phyloP scores from a whole-genome alignment of 306 rosid genomes.

The Senna siamea region DNA sequence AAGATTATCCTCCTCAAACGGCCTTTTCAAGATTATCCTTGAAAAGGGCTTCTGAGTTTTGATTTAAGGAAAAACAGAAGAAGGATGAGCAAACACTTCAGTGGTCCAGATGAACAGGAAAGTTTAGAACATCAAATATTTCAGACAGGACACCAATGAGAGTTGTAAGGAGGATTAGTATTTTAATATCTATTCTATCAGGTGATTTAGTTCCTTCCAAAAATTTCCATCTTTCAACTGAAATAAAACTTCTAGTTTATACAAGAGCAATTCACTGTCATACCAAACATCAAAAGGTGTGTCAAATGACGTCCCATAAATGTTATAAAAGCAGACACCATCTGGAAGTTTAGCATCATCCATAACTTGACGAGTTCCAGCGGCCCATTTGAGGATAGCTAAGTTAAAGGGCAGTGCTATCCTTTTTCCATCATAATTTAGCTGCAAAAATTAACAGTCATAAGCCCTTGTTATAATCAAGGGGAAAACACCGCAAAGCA shows the following conservation, averaged over 20 bases:
- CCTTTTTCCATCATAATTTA: constrained; percentile 64
- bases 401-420: constrained; percentile 78
- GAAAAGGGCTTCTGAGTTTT: neutral
- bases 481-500: constrained; percentile 8
- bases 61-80: constrained; percentile 9
- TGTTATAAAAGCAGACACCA: constrained; percentile 78
- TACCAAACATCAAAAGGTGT: constrained; percentile 95
- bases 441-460: constrained; percentile 55
- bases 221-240: constrained; percentile 27
- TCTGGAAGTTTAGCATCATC: constrained; percentile 71
- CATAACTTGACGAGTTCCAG: constrained; percentile 66
- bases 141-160: constrained; percentile 9
- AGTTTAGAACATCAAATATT: constrained; percentile 13
- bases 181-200: constrained; percentile 15
- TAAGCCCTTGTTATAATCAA: constrained; percentile 32
- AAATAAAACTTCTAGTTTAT: constrained; percentile 9
- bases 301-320: constrained; percentile 77
- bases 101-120: constrained; percentile 1
- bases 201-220: constrained; percentile 35
- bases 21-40: constrained; percentile 27
- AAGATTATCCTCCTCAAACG: constrained; percentile 31
- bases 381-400: constrained; percentile 71
- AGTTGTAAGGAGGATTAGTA: constrained; percentile 11
- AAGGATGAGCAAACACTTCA: constrained; percentile 6
- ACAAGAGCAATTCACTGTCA: constrained; percentile 40